Evolutionary conservation across 805 yeast genomes (phyloP).

Genomic region (Candida ortonii): DNA sequence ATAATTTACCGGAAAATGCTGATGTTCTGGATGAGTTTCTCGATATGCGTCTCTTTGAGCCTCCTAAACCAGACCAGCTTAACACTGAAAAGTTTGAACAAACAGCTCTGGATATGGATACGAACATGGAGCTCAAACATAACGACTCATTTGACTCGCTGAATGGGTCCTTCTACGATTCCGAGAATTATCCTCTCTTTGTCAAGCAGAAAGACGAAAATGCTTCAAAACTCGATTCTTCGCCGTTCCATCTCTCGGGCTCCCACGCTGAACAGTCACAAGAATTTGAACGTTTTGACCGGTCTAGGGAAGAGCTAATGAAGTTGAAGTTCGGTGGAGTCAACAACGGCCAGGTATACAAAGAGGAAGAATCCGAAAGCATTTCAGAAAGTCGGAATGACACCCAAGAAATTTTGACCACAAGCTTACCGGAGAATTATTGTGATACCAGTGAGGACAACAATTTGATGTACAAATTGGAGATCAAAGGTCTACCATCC

Average conservation of each 20-base stretch:
- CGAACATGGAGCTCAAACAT: too few species aligned
- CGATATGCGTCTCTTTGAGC: slow-evolving; percentile 45
- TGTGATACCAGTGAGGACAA: slow-evolving; percentile 19
- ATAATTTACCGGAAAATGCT: slow-evolving; percentile 29
- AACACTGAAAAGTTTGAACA: too few species aligned
- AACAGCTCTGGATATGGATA: too few species aligned
- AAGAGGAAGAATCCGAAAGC: slow-evolving; percentile 10
- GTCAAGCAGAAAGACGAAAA: slow-evolving; percentile 17
- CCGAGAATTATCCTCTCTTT: too few species aligned
- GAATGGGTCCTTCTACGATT: too few species aligned
- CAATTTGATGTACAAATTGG: slow-evolving; percentile 41
- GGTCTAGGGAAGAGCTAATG: slow-evolving; percentile 47
- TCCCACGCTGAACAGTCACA: slow-evolving; percentile 13
- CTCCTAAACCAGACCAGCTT: too few species aligned
- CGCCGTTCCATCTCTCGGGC: too few species aligned
- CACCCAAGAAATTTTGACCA: slow-evolving; percentile 27
- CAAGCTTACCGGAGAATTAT: slow-evolving; percentile 31
- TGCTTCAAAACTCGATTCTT: too few species aligned
- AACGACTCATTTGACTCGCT: slow-evolving; percentile 5
- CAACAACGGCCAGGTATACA: slow-evolving; percentile 5
- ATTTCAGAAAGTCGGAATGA: slow-evolving; percentile 12
- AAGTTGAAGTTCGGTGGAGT: slow-evolving; percentile 51
- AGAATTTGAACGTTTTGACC: slow-evolving; percentile 37
- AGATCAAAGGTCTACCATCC: slow-evolving; percentile 64
- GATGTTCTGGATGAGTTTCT: slow-evolving; percentile 58